Evolutionary conservation across 192 early-diverging fungal species (phyloP), one percentile per base, ranked within the genome.

Genomic region (Phycomyces nitens): DNA sequence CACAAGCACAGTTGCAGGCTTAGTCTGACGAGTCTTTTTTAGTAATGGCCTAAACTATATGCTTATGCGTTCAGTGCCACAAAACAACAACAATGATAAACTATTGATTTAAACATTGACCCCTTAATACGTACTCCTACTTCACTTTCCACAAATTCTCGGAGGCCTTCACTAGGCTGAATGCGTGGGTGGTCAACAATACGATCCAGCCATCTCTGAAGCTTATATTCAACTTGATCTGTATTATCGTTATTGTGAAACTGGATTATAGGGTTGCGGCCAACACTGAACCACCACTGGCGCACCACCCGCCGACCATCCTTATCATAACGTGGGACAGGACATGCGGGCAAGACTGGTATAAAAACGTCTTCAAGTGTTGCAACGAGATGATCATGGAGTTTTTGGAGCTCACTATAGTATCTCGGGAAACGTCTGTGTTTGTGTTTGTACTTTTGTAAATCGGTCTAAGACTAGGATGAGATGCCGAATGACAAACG

Each of bases 121-220:
- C 29, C 29, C 29, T 34, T 34, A 34, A 34, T 34, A 34, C 29
- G 29, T 62, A 69, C 68, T 43, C 71, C 71, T 18, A 64, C 52
- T 54, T 73, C 71, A 53, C 65, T 68, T 40, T 73, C 71, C 29
- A 73, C 61, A 64, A 73, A 73, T 41, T 73, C 71, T 22, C 64
- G 65, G 26, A 73, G 53, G 4, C 65, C 71, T 64, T 73, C 64
- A 27, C 54, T 68, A 9, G 27, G 38, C 8, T 58, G 34, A 29
- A 57, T 22, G 5, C 65, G 60, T 15, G 44, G 49, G 53, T 73
- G 65, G 23, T 52, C 39, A 12, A 60, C 39, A 18, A 73, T 53
- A 22, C 61, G 53, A 62, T 64, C 27, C 3, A 73, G 42, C 71
- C 71, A 73, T 10, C 39, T 39, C 43, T 73, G 71, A 1, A 73